Base-by-base conservation (phyloP, 345 rosid species). In the Dimocarpus longan region DNA sequence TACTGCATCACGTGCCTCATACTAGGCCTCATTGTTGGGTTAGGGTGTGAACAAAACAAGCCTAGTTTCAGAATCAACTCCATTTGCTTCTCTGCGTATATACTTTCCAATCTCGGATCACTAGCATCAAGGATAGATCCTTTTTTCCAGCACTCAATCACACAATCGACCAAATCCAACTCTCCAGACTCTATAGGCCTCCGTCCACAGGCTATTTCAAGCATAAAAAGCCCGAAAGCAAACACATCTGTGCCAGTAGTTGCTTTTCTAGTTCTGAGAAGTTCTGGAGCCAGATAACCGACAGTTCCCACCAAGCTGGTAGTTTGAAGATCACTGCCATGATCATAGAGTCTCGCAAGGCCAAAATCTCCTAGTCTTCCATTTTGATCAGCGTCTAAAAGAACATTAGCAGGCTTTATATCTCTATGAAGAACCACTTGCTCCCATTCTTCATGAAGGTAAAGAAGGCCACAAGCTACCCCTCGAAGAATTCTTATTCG, bases 241-340 rank as follows among this genome's bases (percentile, higher is more conserved):
- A 5, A 59, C 8, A 59, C 64, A 59, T 59, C 64, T 8, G 64
- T n/a, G 26, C 64, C 7, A 18, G 64, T n/a, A 6, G 4, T 19
- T 59, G 64, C 64, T 8, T n/a, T 59, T 46, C 89, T 88, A 10
- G 83, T 87, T 64, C 80, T 66, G 0, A 82, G 46, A 24, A 84
- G 71, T 82, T 90, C 91, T 0, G 87, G 90, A 11, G 90, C 89
- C 68, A 90, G 72, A 69, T 90, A 88, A 1, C 91, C 93, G 7
- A 86, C 5, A 0, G 91, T 90, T 48, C 93, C 91, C 0, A 82
- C 88, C 72, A 85, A 71, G 6, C 79, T 75, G 10, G 90, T 71
- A 16, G 63, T 71, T 16, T 28, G 75, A 18, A 85, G 90, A 76
- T 77, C 70, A 18, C 70, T 74, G 0, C 86, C 90, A 1, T 81